Base-by-base conservation (phyloP, 2,329 filamentous ascomycete species). In the Fusarium albosuccineum region DNA sequence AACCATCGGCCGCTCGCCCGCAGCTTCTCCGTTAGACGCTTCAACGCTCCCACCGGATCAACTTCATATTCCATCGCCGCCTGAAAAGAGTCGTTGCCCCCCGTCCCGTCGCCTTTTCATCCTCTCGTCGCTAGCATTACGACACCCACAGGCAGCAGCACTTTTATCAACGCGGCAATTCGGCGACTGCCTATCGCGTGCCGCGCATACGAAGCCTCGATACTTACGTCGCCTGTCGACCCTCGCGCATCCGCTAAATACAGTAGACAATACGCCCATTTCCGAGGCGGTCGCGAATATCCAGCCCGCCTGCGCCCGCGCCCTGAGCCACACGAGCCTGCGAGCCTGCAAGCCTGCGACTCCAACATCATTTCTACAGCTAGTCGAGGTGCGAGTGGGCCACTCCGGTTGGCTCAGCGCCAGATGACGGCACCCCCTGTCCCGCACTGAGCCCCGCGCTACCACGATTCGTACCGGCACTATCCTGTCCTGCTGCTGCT, bases 381-480 rank as follows among this genome's bases (percentile, higher is more conserved):
- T 48, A 61, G 70, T 62, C 48, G 57, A 70, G 64, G 60, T 63
- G 60, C 58, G 60, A 59, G 72, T 74, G 72, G 71, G 63, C 70
- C 71, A 51, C 59, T 73, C 67, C 60, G 64, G 71, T 74, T 74
- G 71, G 70, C 71, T 73, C 70, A 73, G 70, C 72, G 70, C 72
- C 72, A 74, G 70, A 74, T 74, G 72, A 74, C 70, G 68, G 68
- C 49, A 63, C 70, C 71, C 71, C 72, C 66, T 74, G 71, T 74
- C 66, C 70, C 65, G 67, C 62, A 62, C 67, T 68, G 70, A 75
- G 72, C 73, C 73, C 70, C 72, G 73, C 72, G 72, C 72, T 71
- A 69, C 64, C 60, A 72, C 71, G 60, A 66, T 70, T 70, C 46
- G 64, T 60, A 70, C 67, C 67, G 49, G 64, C 51, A 57, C 60